Evolutionary conservation across 345 rosid species (phyloP), one percentile per base, ranked within the genome.

Genomic region (Kernera saxatilis): DNA sequence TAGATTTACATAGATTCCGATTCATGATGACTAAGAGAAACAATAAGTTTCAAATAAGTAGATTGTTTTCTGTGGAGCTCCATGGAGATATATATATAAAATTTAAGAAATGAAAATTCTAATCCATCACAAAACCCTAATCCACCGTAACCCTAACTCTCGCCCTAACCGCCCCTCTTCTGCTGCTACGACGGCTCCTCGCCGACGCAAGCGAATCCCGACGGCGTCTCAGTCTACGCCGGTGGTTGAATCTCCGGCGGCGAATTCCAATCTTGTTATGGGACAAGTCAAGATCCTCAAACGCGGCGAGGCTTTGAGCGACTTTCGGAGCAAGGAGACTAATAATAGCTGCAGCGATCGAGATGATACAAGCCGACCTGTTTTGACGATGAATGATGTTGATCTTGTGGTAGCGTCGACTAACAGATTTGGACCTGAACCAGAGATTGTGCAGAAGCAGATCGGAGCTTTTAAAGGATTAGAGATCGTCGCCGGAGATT

Each of bases 261-360:
- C 64, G 46, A 62, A 75, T 3, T 69, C 48, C 36, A 78, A 77
- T 69, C 82, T 81, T 9, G 85, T 80, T 11, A 79, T 82, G 83
- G 93, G 80, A 18, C 74, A 85, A 71, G 88, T 87, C 52, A 82
- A 77, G 87, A 85, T 87, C 78, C 67, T 85, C 66, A 86, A 81
- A 64, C 95, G 93, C 57, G 90, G 88, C 26, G 91, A 86, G 60
- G 6, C 82, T 4, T 67, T 79, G 40, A 55, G 39, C 46, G 13
- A n/a, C 53, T 27, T 70, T 32, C 48, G 0, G 19, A 36, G n/a
- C 41, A 18, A 18, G 50, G 55, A 51, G 54, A 41, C 22, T 46
- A 33, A 50, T 0, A 22, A 14, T 33, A 25, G 19, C 41, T 14
- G 22, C 57, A 62, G 3, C 44, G 36, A 29, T 65, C 8, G 15